Conservation (phyloP, 2,329 filamentous ascomycete genomes). For the Fusarium sp. region DNA sequence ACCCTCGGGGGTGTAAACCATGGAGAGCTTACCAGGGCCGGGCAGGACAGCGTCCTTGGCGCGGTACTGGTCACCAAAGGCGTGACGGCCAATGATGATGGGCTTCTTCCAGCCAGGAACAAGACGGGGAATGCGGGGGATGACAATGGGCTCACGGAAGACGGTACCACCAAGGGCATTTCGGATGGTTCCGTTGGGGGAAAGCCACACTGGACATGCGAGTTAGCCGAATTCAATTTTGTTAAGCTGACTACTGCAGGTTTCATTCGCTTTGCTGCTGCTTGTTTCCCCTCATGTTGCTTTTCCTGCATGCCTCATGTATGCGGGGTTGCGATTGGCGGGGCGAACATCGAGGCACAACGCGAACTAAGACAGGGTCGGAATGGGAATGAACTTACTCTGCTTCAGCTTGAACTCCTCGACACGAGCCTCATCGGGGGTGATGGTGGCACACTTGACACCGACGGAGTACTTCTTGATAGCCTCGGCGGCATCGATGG, state of each 20-base stretch:
- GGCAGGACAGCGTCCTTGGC: slow-evolving; percentile 90
- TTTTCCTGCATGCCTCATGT: slow-evolving; percentile 29
- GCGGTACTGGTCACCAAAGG: slow-evolving; percentile 98
- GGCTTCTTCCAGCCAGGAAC: slow-evolving; percentile 98
- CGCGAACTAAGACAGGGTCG: slow-evolving; percentile 1
- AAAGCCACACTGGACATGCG: slow-evolving; percentile 83
- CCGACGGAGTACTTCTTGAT: slow-evolving; percentile 99
- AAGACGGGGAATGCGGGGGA: slow-evolving; percentile 89
- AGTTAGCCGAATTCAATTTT: slow-evolving; percentile 34
- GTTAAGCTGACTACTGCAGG: slow-evolving; percentile 1
- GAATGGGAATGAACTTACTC: slow-evolving; percentile 66
- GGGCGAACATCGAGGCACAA: slow-evolving; percentile 30
- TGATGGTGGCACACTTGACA: slow-evolving; percentile 99
- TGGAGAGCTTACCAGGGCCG: slow-evolving; percentile 86
- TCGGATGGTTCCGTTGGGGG: slow-evolving; percentile 90
- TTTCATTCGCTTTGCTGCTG: slow-evolving; percentile 24
- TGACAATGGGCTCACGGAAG: slow-evolving; percentile 99
- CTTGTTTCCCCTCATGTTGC: slow-evolving; percentile 15
- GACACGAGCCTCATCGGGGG: slow-evolving; percentile 94
- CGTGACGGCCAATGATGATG: slow-evolving; percentile 98
- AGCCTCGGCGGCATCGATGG: slow-evolving; percentile 91
- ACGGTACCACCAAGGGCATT: slow-evolving; percentile 89
- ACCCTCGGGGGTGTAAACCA: slow-evolving; percentile 91
- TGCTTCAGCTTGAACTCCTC: slow-evolving; percentile 99
- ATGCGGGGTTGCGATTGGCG: slow-evolving; percentile 39